Conservation (phyloP, 78 protist genomes). For the Bigelowiella natans region DNA sequence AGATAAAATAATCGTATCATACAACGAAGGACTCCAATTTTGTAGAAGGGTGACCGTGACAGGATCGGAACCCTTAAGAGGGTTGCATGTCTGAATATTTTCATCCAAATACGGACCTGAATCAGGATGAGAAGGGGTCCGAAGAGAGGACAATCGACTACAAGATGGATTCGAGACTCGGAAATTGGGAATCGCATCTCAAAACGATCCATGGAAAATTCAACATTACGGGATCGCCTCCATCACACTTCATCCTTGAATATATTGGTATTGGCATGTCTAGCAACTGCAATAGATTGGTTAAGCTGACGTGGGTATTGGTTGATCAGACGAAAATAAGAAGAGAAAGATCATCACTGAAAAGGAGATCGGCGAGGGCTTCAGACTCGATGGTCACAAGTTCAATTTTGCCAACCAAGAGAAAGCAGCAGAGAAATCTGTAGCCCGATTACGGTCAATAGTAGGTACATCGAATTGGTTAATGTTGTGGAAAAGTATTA, state of each 20-base stretch:
- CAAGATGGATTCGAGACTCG: neutral
- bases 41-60: too few relatives aligned
- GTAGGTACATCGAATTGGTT: too few relatives aligned
- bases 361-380: neutral
- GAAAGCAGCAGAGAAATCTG: neutral
- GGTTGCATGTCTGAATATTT: too few relatives aligned
- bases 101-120: too few relatives aligned
- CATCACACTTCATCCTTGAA: neutral
- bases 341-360: neutral
- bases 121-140: too few relatives aligned
- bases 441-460: too few relatives aligned
- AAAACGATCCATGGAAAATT: neutral
- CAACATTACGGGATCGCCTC: neutral
- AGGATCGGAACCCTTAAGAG: too few relatives aligned
- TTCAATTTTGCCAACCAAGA: neutral
- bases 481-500: too few relatives aligned
- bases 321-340: neutral
- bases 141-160: neutral
- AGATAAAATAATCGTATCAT: too few relatives aligned
- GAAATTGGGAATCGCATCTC: neutral
- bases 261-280: neutral
- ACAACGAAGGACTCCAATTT: too few relatives aligned
- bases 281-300: too few relatives aligned
- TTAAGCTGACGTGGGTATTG: neutral
- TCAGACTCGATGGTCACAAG: neutral